phyloP scores from a whole-genome alignment of 2,329 filamentous ascomycete species.

The Dothistroma pini region DNA sequence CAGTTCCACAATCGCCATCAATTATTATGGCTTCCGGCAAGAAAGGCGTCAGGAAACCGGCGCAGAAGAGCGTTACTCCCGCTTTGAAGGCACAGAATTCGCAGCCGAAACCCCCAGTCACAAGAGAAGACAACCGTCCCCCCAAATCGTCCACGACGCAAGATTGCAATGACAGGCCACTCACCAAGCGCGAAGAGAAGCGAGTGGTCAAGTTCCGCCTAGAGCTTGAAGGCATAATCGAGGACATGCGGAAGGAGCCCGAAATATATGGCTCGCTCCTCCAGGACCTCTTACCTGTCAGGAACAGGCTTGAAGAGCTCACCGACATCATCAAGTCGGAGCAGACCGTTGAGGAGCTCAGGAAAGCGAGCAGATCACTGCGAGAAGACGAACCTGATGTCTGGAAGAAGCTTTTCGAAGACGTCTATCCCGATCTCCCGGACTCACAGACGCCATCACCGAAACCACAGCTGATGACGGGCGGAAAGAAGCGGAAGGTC shows the following conservation, averaged over 20 bases:
- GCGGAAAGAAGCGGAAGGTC: too few species aligned
- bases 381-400: not conserved
- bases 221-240: not conserved
- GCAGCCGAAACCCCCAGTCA: not conserved
- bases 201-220: not conserved
- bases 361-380: not conserved
- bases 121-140: too few species aligned
- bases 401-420: not conserved
- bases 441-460: not conserved
- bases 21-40: too few species aligned
- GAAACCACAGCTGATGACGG: not conserved
- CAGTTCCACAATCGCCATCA: too few species aligned
- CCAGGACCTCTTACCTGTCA: not conserved
- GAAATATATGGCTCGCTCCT: not conserved
- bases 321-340: not conserved
- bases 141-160: not conserved
- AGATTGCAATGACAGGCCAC: not conserved
- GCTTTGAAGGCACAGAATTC: too few species aligned
- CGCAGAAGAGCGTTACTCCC: too few species aligned
- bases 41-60: too few species aligned
- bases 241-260: not conserved
- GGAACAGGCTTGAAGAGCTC: not conserved
- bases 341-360: not conserved
- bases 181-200: not conserved
- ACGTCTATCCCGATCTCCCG: not conserved